A percentile compares a stretch with the other conserved stretches of the same genome.
phyloP scores from a whole-genome alignment of 2,329 filamentous ascomycete genomes.

The Blumeria hordei region DNA sequence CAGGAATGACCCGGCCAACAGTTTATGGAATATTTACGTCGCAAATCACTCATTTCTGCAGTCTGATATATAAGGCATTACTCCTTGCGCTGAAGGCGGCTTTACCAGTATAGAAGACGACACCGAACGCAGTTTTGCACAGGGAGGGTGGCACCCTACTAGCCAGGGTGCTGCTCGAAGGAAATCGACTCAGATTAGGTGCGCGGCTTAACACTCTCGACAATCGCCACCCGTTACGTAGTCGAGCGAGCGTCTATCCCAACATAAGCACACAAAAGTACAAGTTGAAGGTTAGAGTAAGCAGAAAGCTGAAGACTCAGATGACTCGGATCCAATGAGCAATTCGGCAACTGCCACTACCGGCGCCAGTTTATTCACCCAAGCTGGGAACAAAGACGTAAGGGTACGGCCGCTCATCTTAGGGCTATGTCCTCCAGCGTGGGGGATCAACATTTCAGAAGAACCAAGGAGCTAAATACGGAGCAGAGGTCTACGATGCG shows the following conservation, averaged over 20 bases:
- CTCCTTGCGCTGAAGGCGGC: background rate
- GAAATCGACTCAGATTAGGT: background rate
- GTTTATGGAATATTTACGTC: background rate
- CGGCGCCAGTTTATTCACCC: background rate
- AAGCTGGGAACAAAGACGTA: no score
- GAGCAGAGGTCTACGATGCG: background rate
- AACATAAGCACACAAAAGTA: background rate
- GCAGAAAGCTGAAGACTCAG: background rate
- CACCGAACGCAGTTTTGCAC: background rate
- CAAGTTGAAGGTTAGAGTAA: background rate
- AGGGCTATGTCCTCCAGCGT: background rate
- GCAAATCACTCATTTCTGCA: background rate
- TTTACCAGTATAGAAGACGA: background rate
- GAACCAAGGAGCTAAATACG: background rate
- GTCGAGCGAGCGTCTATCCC: background rate
- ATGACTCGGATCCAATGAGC: background rate
- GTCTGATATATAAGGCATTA: background rate
- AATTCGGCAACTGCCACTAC: background rate
- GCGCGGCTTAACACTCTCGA: background rate
- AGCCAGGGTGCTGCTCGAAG: background rate
- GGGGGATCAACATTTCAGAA: background rate
- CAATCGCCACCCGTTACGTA: background rate
- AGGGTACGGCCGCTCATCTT: background rate
- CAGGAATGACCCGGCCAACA: background rate
- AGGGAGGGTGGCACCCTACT: background rate